Evolutionary conservation across 495 filamentous ascomycete species (phyloP), one percentile per base, ranked within the genome.

Genomic region (Aspergillus diversus): DNA sequence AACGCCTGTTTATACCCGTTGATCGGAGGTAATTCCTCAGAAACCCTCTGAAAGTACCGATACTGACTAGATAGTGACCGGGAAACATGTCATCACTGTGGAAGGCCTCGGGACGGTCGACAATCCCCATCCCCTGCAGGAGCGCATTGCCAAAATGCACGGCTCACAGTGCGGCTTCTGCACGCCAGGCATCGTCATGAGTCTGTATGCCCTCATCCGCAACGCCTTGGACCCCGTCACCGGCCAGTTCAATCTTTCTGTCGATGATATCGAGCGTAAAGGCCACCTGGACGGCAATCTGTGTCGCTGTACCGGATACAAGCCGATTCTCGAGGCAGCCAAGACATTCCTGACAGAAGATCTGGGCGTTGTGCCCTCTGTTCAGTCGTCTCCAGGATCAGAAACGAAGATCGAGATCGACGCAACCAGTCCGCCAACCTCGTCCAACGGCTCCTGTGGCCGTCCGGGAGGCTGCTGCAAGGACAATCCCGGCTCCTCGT

Each of bases 61-160:
- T 31, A 37, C 47, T 50, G 11, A 50, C 27, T 17, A 7, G 5
- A 27, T 33, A 64, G 86, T 97, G 12, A 92, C 96, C 74, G 95
- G 95, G 21, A 99, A 99, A 73, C 95, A 99, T 82, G 92, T 99
- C 63, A 96, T 99, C 69, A 99, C 95, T n/a, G 87, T 99, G n/a
- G 95, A 99, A 76, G 95, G 95, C 21, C 95, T 99, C 72, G 95
- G 95, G 12, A 91, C 89, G 68, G 86, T 90, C 46, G 89, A 92
- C 71, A 83, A 83, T 43, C 95, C 95, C 11, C 95, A 99, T 79
- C 91, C 95, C 5, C 81, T 90, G 3, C 95, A 99, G 74, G 92
- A 99, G 75, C 85, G 95, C 43, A 89, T 99, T 61, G 92, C 91
- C 17, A 90, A 88, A 75, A 71, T 82, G 37, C 82, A 89, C 69